Percentiles rank a stretch among this genome's conserved stretches.
Evolutionary conservation across 2,329 filamentous ascomycete genomes (phyloP).

Genomic region (Dothistroma pini): DNA sequence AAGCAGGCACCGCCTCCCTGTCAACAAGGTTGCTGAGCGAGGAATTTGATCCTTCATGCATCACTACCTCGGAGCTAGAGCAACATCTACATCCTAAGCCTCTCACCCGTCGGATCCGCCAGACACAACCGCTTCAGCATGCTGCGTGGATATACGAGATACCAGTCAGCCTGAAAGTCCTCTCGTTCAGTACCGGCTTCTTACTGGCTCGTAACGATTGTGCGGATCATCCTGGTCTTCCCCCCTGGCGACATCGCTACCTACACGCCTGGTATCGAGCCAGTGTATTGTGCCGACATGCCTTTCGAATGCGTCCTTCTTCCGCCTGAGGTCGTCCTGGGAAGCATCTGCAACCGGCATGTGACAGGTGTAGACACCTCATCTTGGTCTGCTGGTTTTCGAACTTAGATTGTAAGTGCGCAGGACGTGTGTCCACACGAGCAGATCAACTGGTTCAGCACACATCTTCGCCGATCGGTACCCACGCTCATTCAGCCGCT

Average conservation of each 20-base stretch:
- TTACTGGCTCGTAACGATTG: slow-evolving; percentile 40
- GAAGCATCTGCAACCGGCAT: slow-evolving; percentile 36
- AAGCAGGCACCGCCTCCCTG: too few species aligned
- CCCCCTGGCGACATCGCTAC: slow-evolving; percentile 34
- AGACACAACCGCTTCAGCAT: too few species aligned
- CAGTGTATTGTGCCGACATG: slow-evolving; percentile 36
- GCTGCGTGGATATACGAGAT: slow-evolving; percentile 42
- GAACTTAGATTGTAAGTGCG: too few species aligned
- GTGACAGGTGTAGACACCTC: slow-evolving; percentile 37
- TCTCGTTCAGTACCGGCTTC: slow-evolving; percentile 40
- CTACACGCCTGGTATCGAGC: slow-evolving; percentile 36
- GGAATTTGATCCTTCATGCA: too few species aligned
- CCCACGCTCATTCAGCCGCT: slow-evolving; percentile 26
- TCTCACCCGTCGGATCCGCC: too few species aligned
- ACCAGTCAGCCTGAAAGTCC: slow-evolving; percentile 46
- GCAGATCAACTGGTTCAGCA: too few species aligned
- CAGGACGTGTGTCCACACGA: too few species aligned
- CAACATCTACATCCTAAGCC: too few species aligned
- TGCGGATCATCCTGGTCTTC: slow-evolving; percentile 28
- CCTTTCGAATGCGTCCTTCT: slow-evolving; percentile 34
- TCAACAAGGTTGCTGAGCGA: too few species aligned
- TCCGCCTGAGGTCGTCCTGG: slow-evolving; percentile 34
- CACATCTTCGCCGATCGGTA: slow-evolving; percentile 27
- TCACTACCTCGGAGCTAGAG: too few species aligned
- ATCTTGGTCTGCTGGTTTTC: slow-evolving; percentile 30